These are phyloP conservation scores for Fusarium clavum DNA, from an alignment of 2,329 filamentous ascomycete species.

Conservation along the genomic window DNA sequence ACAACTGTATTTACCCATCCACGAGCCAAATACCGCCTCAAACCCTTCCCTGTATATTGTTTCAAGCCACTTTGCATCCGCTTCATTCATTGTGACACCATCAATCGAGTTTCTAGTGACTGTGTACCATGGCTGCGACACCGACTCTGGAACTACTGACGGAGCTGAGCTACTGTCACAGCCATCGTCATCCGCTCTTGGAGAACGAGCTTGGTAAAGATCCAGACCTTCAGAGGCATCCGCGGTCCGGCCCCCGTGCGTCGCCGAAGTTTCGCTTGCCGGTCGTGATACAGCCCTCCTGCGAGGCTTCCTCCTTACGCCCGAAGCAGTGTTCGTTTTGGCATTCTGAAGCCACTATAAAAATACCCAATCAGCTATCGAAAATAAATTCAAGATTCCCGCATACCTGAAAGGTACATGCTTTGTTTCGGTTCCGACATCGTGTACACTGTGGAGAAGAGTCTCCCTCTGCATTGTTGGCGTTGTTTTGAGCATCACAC, in stretches of 20 bases:
- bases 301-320: constrained; percentile 18
- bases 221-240: background rate
- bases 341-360: constrained; percentile 46
- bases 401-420: constrained; percentile 49
- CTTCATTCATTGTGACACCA: constrained; percentile 2
- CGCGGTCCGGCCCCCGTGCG: background rate
- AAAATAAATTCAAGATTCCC: fast-evolving
- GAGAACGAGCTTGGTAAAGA: background rate
- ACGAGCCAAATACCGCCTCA: constrained; percentile 56
- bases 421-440: constrained; percentile 51
- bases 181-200: background rate
- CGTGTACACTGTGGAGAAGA: constrained; percentile 77
- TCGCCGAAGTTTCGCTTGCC: constrained; percentile 28
- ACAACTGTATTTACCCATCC: constrained; percentile 56
- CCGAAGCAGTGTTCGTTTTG: constrained; percentile 11
- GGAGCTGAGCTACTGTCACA: background rate
- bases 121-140: background rate
- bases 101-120: background rate
- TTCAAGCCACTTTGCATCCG: constrained; percentile 43
- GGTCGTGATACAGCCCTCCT: constrained; percentile 19
- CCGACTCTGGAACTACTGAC: constrained; percentile 4
- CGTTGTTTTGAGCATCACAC: constrained; percentile 44
- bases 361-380: background rate
- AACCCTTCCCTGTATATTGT: constrained; percentile 52
- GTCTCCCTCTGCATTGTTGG: constrained; percentile 64